phyloP scores from a whole-genome alignment of 495 filamentous ascomycete genomes.

The Pseudomonodictys pantanalensis region DNA sequence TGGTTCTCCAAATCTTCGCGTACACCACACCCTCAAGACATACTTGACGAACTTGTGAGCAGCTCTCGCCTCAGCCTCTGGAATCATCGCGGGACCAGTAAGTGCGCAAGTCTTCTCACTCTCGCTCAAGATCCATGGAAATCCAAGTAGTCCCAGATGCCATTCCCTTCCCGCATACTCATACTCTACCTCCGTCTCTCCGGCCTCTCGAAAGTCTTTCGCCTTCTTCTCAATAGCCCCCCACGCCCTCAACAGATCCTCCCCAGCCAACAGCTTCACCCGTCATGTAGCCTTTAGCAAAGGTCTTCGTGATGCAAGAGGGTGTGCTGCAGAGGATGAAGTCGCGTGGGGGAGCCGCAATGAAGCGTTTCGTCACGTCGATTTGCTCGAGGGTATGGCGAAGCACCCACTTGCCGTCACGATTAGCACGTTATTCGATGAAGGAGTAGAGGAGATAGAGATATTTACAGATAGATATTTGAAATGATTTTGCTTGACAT shows the following conservation, averaged over 20 bases:
- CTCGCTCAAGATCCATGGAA: too few relatives aligned
- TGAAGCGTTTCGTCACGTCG: constrained; percentile 36
- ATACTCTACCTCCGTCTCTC: background rate
- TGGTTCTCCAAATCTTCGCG: too few relatives aligned
- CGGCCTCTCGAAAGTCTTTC: constrained; percentile 29
- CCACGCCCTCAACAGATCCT: constrained; percentile 18
- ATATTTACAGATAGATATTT: background rate
- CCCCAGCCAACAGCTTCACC: constrained; percentile 4
- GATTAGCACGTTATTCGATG: too few relatives aligned
- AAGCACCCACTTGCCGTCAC: constrained; percentile 36
- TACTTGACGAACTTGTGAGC: too few relatives aligned
- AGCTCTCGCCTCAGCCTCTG: too few relatives aligned
- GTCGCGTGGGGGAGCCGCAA: constrained; percentile 24
- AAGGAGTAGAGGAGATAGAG: background rate
- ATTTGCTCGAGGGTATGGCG: constrained; percentile 42
- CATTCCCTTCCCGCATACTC: constrained; percentile 2
- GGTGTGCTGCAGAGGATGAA: constrained; percentile 33
- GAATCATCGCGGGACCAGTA: too few relatives aligned
- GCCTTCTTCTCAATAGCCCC: constrained; percentile 12
- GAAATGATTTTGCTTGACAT: constrained; percentile 3
- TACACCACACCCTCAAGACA: too few relatives aligned
- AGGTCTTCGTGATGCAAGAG: constrained; percentile 29
- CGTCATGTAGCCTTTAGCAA: constrained; percentile 29
- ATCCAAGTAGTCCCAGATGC: background rate
- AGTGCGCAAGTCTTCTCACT: too few relatives aligned